A percentile compares a stretch with the other conserved stretches of the same genome.
phyloP scores from a whole-genome alignment of 2,329 filamentous ascomycete species.

The Plenodomus lindquistii region DNA sequence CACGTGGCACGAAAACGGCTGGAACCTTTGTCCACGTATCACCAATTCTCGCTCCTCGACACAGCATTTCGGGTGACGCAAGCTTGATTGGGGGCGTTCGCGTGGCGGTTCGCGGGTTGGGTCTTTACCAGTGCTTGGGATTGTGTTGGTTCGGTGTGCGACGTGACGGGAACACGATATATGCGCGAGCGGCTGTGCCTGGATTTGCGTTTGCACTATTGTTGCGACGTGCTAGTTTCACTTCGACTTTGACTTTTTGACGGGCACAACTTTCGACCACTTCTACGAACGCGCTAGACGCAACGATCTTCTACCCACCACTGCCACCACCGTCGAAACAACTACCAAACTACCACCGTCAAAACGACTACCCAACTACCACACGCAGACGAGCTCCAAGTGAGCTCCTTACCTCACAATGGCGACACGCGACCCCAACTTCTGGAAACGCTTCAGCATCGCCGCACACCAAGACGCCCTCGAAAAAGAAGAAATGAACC shows the following conservation, averaged over 20 bases:
- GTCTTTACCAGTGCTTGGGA: not conserved
- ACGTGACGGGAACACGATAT: not conserved
- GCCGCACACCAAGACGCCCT: slow-evolving; percentile 62
- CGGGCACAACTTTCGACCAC: no score
- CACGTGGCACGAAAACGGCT: not conserved
- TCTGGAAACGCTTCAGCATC: slow-evolving; percentile 63
- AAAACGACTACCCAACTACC: not conserved
- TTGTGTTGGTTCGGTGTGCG: not conserved
- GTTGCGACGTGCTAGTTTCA: no score
- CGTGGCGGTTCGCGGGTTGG: not conserved
- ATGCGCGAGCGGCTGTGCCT: no score
- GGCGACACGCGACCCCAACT: slow-evolving; percentile 60
- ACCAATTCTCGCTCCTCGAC: not conserved
- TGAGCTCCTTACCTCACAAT: slow-evolving; percentile 37
- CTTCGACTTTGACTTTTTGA: no score
- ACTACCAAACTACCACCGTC: slow-evolving; percentile 1
- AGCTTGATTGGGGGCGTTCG: not conserved
- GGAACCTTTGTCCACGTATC: not conserved
- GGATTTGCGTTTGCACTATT: no score
- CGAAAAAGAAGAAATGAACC: slow-evolving; percentile 22
- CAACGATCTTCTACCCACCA: not conserved
- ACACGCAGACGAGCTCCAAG: not conserved
- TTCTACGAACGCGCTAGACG: not conserved
- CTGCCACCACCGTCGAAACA: not conserved
- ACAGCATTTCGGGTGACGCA: not conserved